Base-by-base conservation (phyloP, 345 rosid species). In the Corchorus capsularis region DNA sequence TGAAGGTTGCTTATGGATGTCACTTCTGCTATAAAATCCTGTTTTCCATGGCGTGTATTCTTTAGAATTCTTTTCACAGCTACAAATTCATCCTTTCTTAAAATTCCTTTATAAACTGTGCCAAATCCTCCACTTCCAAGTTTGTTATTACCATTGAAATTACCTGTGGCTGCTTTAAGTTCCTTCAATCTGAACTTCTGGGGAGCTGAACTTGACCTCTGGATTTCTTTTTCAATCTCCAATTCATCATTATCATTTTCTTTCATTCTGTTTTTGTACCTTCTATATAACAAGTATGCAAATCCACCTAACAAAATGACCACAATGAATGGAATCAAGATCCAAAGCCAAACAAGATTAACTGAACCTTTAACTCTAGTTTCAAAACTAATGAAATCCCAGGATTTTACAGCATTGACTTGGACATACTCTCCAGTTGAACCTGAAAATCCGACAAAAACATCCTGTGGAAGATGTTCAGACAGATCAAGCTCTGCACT, bases 101-200 rank as follows among this genome's bases (percentile, higher is more conserved):
- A 77, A 34, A 37, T 55, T 27, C 97, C 97, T 19, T 87, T 90
- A 71, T 87, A 91, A 14, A 93, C 98, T 14, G 89, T 88, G 49
- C 98, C 98, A 47, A 91, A 93, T 3, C 97, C 90, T 0, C 97
- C 97, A 80, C 86, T 83, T 0, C 93, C 98, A 0, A 90, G 91
- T 82, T 89, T 86, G 82, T 87, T 86, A 72, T 78, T 84, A 1
- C 61, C 64, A 72, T 73, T 77, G 79, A 91, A 93, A 22, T 81
- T 85, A 1, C 85, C 79, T 0, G 98, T 93, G 19, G 92, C 94
- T 8, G 79, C 86, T 77, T 77, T 87, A 6, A 91, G 85, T 68
- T 89, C 89, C 55, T 79, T 83, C 49, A 89, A 72, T 64, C 68
- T 69, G 79, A 90, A 90, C 84, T 87, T 63, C 20, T 63, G 27